Evolutionary conservation across 106 monocot species (phyloP).

Genomic region (Vanilla planifolia): DNA sequence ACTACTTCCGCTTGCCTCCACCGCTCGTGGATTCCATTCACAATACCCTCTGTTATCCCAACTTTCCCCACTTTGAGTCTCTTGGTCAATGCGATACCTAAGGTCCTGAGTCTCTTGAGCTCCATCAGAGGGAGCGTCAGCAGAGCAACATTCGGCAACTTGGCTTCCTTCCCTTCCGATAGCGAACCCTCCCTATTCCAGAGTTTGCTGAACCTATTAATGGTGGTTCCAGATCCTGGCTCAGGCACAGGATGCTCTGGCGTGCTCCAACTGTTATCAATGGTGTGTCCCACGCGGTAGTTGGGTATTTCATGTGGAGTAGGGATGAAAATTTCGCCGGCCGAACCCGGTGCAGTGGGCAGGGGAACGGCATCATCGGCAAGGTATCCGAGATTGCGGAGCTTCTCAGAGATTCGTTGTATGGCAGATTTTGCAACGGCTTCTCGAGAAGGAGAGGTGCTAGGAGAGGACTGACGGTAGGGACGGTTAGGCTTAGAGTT

Average conservation of each 20-base stretch:
- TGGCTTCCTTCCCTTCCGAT: not conserved
- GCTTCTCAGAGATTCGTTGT: conserved; percentile 89
- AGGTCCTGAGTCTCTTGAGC: conserved; percentile 49
- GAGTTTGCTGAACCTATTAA: conserved; percentile 27
- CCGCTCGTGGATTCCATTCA: conserved; percentile 96
- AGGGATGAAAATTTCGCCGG: conserved; percentile 91
- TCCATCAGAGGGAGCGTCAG: conserved; percentile 40
- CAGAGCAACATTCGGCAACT: conserved; percentile 57
- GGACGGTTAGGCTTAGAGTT: conserved; percentile 1
- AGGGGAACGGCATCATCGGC: conserved; percentile 10
- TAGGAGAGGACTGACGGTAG: not conserved
- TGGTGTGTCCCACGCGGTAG: conserved; percentile 67
- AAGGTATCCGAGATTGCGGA: conserved; percentile 79
- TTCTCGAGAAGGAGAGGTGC: conserved; percentile 12
- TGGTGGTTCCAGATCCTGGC: conserved; percentile 51
- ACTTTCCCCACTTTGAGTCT: conserved; percentile 82
- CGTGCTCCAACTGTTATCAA: conserved; percentile 82
- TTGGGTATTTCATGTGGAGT: conserved; percentile 52
- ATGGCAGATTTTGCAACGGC: conserved; percentile 51
- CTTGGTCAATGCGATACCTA: conserved; percentile 52
- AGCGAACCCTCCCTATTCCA: conserved; percentile 26
- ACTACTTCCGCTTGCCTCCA: conserved; percentile 81
- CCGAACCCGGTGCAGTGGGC: conserved; percentile 12
- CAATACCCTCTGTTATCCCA: conserved; percentile 88
- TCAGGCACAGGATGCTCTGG: conserved; percentile 62